phyloP scores from a whole-genome alignment of 306 rosid species.

The Coriaria nepalensis region DNA sequence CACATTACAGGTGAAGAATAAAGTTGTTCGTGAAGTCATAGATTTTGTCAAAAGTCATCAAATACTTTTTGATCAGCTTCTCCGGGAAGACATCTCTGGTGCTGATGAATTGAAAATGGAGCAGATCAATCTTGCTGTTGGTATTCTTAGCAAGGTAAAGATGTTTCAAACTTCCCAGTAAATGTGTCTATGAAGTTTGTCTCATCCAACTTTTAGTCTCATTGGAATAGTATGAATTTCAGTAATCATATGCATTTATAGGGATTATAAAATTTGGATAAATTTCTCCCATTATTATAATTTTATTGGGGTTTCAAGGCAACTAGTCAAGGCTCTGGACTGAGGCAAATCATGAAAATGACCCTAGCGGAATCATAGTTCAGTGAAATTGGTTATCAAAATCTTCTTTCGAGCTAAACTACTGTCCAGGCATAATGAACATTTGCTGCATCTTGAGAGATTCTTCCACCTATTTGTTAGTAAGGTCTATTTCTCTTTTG shows the following conservation, averaged over 20 bases:
- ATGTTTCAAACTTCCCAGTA: slow-evolving; percentile 1
- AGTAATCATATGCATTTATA: no score
- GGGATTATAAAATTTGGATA: no score
- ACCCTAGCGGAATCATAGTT: no score
- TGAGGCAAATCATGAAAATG: no score
- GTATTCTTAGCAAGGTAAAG: slow-evolving; percentile 91
- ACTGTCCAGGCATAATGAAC: no score
- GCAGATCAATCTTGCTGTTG: slow-evolving; percentile 84
- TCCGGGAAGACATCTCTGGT: slow-evolving; percentile 54
- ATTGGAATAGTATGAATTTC: no score
- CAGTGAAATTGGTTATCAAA: no score
- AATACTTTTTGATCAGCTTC: slow-evolving; percentile 60
- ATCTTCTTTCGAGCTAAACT: no score
- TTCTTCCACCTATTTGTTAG: background rate
- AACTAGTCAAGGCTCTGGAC: no score
- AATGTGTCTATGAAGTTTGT: background rate
- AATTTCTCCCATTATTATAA: no score
- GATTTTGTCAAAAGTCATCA: slow-evolving; percentile 86
- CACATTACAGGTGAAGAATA: slow-evolving; percentile 63
- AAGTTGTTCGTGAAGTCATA: slow-evolving; percentile 77
- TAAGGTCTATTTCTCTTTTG: slow-evolving; percentile 10
- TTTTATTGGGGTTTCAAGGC: no score
- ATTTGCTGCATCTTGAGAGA: background rate
- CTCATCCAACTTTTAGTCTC: background rate
- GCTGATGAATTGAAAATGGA: slow-evolving; percentile 67